A percentile compares a stretch with the other conserved stretches of the same genome.
Conservation (phyloP, 1,284 basidiomycete genomes). For the Rhodotorula sp. region DNA sequence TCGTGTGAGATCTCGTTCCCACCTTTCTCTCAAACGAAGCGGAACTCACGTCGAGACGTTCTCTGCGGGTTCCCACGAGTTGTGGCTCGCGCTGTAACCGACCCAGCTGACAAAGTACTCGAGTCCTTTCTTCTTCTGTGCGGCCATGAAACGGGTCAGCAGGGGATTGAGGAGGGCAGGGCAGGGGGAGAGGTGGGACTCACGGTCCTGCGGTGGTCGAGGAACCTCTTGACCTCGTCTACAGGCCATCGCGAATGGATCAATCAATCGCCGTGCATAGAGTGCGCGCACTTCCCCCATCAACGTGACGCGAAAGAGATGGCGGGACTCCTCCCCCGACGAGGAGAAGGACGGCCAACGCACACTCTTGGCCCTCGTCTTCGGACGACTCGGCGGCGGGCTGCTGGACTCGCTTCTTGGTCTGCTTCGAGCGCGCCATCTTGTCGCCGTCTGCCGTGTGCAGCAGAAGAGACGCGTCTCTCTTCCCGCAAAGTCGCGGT, state of each 20-base stretch:
- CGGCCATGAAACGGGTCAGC: background rate
- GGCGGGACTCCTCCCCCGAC: background rate
- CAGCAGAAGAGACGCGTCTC: too few species aligned
- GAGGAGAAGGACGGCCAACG: background rate
- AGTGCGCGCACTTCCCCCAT: too few species aligned
- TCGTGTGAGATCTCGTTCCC: background rate
- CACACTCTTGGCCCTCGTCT: background rate
- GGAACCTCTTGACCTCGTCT: slow-evolving; percentile 20
- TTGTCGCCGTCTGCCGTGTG: background rate
- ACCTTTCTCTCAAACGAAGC: background rate
- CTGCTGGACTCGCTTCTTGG: background rate
- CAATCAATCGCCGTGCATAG: too few species aligned
- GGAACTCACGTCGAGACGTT: slow-evolving; percentile 14
- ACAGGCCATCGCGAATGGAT: background rate
- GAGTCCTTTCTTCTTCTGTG: slow-evolving; percentile 1
- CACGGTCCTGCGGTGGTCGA: slow-evolving; percentile 18
- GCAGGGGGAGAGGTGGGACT: background rate
- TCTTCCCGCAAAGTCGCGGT: too few species aligned
- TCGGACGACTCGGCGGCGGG: too few species aligned
- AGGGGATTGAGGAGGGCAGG: background rate
- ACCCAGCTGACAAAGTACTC: slow-evolving; percentile 26
- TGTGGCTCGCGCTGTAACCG: slow-evolving; percentile 14
- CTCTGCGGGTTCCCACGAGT: slow-evolving; percentile 25
- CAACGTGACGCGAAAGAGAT: background rate
- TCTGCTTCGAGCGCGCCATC: background rate